Percentiles rank a stretch among this genome's conserved stretches.
Evolutionary conservation across 2,329 filamentous ascomycete species (phyloP).

Genomic region (Alternaria rosae): DNA sequence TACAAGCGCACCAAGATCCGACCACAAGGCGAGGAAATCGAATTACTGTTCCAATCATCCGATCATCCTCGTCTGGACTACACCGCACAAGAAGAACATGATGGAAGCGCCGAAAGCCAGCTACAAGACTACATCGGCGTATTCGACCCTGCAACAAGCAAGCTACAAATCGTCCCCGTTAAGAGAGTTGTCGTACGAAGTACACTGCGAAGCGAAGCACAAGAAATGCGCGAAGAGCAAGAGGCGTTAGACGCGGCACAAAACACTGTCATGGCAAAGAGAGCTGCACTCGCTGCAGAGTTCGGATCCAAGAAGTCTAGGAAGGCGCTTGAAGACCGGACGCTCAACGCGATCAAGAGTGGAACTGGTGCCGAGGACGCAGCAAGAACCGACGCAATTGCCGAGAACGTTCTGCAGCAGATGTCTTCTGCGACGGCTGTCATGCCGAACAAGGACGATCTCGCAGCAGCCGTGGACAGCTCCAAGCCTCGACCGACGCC

Average conservation of each 20-base stretch:
- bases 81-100: constrained; percentile 59
- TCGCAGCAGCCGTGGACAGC: constrained; percentile 70
- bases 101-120: constrained; percentile 56
- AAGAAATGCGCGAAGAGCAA: constrained; percentile 49
- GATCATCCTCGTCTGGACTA: constrained; percentile 68
- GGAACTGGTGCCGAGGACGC: constrained; percentile 17
- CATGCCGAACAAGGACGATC: constrained; percentile 72
- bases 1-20: constrained; percentile 52
- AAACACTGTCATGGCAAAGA: constrained; percentile 62
- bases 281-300: constrained; percentile 74
- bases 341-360: constrained; percentile 72
- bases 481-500: constrained; percentile 76
- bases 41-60: constrained; percentile 67
- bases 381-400: constrained; percentile 33
- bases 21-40: constrained; percentile 41
- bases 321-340: constrained; percentile 74
- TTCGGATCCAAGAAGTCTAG: constrained; percentile 88
- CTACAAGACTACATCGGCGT: constrained; percentile 68
- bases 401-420: constrained; percentile 63
- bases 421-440: constrained; percentile 68
- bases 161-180: constrained; percentile 61
- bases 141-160: constrained; percentile 62
- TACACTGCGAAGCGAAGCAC: constrained; percentile 54
- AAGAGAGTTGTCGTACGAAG: constrained; percentile 64
- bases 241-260: constrained; percentile 36